phyloP scores from a whole-genome alignment of 2,329 filamentous ascomycete species.

The Pestalotiopsis sp. region DNA sequence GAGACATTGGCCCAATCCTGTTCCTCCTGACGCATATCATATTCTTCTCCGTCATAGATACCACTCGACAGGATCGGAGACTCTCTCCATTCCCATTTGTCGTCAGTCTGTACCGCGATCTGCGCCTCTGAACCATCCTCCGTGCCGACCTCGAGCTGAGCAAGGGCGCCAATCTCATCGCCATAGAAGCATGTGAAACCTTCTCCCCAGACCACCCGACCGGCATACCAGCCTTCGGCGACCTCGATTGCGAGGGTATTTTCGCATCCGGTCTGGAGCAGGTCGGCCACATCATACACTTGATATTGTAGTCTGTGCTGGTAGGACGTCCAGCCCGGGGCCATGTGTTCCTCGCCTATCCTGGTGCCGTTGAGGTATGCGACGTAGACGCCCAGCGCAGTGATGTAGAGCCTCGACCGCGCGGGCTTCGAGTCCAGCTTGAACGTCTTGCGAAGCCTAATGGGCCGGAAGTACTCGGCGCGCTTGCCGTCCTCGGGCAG shows the following conservation, averaged over 20 bases:
- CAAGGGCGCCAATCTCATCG: conserved; percentile 23
- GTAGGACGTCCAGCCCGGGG: conserved; percentile 49
- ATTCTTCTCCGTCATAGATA: conserved; percentile 48
- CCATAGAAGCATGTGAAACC: conserved; percentile 22
- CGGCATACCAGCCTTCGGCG: conserved; percentile 55
- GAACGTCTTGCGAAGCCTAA: background rate
- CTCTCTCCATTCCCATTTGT: conserved; percentile 45
- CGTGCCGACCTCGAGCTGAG: conserved; percentile 25
- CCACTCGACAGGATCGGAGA: conserved; percentile 22
- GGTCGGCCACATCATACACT: conserved; percentile 50
- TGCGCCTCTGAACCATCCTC: background rate
- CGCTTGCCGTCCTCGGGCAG: background rate
- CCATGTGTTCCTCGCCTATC: conserved; percentile 34
- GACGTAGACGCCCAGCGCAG: conserved; percentile 39
- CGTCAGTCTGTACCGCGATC: conserved; percentile 33
- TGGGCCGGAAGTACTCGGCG: conserved; percentile 2
- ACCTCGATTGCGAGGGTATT: conserved; percentile 50
- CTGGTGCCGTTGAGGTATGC: conserved; percentile 39
- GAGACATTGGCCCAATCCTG: conserved; percentile 28
- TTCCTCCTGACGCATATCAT: conserved; percentile 29
- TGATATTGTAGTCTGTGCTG: conserved; percentile 50
- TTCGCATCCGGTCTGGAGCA: conserved; percentile 35
- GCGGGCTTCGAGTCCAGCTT: background rate
- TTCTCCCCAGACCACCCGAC: conserved; percentile 41
- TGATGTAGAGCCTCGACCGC: conserved; percentile 36